Conservation (phyloP, 305 asterid species). For the Coffea humblotiana region DNA sequence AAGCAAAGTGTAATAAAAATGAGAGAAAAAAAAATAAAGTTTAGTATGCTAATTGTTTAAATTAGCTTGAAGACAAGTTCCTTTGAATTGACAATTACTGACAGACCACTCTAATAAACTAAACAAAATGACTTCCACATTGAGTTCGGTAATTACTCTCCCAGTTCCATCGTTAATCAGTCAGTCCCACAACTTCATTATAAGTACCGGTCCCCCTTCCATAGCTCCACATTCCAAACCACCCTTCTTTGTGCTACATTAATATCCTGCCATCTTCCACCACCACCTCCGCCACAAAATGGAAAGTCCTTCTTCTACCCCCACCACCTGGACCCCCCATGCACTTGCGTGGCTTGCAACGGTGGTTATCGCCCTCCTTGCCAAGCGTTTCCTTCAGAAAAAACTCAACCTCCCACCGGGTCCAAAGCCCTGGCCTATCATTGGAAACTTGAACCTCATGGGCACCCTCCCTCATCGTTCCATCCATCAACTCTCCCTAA, state of each 20-base stretch:
- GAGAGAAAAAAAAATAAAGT: not conserved
- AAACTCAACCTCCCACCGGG: constrained; percentile 70
- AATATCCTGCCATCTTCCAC: not conserved
- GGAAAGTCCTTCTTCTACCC: constrained; percentile 1
- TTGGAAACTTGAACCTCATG: constrained; percentile 78
- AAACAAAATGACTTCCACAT: too few relatives aligned
- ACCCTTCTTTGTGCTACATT: not conserved
- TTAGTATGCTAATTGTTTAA: not conserved
- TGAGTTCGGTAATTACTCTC: too few relatives aligned
- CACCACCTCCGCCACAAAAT: not conserved
- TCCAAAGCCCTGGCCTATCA: constrained; percentile 88
- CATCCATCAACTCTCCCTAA: constrained; percentile 58
- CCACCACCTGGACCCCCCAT: constrained; percentile 21
- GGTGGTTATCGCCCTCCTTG: constrained; percentile 30
- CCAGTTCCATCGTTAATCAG: not conserved
- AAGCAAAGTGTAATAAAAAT: too few relatives aligned
- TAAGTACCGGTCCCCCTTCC: not conserved
- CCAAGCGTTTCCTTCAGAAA: constrained; percentile 35
- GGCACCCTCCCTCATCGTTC: constrained; percentile 78
- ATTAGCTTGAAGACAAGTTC: not conserved
- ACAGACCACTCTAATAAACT: not conserved
- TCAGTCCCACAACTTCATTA: not conserved
- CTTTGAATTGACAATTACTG: not conserved
- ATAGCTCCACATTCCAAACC: not conserved
- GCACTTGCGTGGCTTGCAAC: constrained; percentile 26